Percentiles rank a stretch among this genome's conserved stretches.
phyloP scores from a whole-genome alignment of 208 protist genomes.

The Lotmaria passim region DNA sequence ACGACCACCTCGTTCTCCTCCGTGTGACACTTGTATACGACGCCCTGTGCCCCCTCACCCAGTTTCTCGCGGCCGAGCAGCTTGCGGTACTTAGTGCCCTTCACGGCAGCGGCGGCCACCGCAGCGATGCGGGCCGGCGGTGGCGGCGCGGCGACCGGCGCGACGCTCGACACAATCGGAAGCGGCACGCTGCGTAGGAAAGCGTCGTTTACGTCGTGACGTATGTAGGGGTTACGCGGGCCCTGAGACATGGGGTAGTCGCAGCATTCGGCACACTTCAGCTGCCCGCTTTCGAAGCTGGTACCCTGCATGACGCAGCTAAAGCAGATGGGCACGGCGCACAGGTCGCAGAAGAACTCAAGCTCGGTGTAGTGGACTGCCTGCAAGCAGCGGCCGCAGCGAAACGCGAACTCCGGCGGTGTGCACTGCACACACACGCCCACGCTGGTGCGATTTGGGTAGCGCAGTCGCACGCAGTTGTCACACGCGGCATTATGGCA shows the following conservation, averaged over 20 bases:
- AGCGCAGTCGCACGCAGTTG: conserved; percentile 34
- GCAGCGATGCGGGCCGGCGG: conserved; percentile 23
- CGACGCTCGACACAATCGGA: conserved; percentile 21
- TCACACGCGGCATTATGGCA: conserved; percentile 53
- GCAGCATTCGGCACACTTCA: conserved; percentile 78
- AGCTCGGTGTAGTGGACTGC: conserved; percentile 28
- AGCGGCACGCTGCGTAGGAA: conserved; percentile 28
- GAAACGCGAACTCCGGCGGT: conserved; percentile 22
- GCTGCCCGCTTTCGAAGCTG: conserved; percentile 73
- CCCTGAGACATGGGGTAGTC: conserved; percentile 42
- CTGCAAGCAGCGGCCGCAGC: conserved; percentile 56
- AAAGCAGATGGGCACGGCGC: conserved; percentile 57
- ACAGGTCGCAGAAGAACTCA: conserved; percentile 70
- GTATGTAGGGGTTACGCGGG: conserved; percentile 25
- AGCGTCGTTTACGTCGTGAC: conserved; percentile 16
- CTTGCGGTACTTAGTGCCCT: conserved; percentile 53
- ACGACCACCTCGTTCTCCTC: conserved; percentile 76
- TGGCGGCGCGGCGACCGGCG: conserved; percentile 5
- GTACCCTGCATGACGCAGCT: conserved; percentile 41
- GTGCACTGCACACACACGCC: conserved; percentile 60
- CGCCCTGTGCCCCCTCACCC: conserved; percentile 80
- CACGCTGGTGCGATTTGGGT: conserved; percentile 42
- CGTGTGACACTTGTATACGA: conserved; percentile 82
- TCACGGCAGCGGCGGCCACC: conserved; percentile 8
- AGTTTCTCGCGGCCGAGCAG: conserved; percentile 50